Conservation (phyloP, 768 basidiomycete species). For the Pisolithus orientalis region DNA sequence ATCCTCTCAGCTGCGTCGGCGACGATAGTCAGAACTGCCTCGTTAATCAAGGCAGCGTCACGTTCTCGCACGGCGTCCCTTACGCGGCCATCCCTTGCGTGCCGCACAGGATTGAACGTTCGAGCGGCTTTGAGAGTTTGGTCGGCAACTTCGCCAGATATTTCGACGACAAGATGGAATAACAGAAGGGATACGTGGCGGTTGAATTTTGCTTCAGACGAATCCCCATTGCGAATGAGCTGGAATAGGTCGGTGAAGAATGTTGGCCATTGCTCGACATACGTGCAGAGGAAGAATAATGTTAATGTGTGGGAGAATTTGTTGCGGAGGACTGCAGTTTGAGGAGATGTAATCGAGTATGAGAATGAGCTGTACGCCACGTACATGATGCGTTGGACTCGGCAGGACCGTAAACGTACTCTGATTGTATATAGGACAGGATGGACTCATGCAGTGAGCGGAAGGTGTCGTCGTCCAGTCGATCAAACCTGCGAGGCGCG, state of each 20-base stretch:
- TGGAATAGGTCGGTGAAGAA: conserved; percentile 78
- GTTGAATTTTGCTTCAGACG: conserved; percentile 60
- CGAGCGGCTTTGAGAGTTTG: conserved; percentile 88
- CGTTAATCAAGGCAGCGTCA: conserved; percentile 82
- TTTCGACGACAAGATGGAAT: conserved; percentile 89
- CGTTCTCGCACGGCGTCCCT: conserved; percentile 86
- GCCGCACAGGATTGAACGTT: conserved; percentile 59
- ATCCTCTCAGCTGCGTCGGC: conserved; percentile 62
- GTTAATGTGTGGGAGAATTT: conserved; percentile 91
- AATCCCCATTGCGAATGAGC: conserved; percentile 59
- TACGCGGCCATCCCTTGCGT: conserved; percentile 76
- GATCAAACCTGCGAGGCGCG: conserved; percentile 44
- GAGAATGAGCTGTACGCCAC: conserved; percentile 28
- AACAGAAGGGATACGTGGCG: conserved; percentile 82
- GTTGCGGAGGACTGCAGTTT: conserved; percentile 72
- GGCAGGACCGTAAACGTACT: conserved; percentile 81
- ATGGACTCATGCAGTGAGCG: conserved; percentile 69
- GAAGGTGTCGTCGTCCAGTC: conserved; percentile 65
- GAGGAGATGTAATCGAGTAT: conserved; percentile 8
- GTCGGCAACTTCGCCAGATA: conserved; percentile 96
- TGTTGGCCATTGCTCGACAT: conserved; percentile 77
- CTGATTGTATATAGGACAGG: conserved; percentile 77
- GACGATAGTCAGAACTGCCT: conserved; percentile 80
- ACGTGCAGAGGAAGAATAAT: conserved; percentile 83
- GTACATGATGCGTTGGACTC: conserved; percentile 78